phyloP scores from a whole-genome alignment of 495 filamentous ascomycete species.

The Penicillium malachiteum region DNA sequence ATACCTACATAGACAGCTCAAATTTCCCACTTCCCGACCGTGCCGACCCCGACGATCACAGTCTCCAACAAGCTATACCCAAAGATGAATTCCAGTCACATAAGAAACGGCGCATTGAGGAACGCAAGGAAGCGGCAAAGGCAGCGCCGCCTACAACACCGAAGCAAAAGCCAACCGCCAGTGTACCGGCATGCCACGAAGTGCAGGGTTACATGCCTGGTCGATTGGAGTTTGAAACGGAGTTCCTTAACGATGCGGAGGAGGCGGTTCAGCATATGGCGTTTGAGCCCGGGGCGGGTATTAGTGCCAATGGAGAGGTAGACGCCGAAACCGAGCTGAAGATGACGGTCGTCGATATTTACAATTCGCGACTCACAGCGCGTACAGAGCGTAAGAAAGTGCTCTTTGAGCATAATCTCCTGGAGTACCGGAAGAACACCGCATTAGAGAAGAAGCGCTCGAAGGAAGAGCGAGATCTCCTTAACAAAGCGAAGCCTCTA shows the following conservation, averaged over 20 bases:
- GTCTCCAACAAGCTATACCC: conserved; percentile 72
- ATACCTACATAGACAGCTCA: conserved; percentile 78
- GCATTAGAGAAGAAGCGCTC: conserved; percentile 89
- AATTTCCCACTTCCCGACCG: conserved; percentile 83
- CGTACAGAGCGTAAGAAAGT: conserved; percentile 95
- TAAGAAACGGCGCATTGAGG: conserved; percentile 94
- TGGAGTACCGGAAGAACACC: conserved; percentile 88
- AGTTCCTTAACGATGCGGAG: conserved; percentile 96
- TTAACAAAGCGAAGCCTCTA: conserved; percentile 93
- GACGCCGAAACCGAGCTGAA: conserved; percentile 97
- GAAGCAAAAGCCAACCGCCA: conserved; percentile 93
- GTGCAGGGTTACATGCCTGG: conserved; percentile 99
- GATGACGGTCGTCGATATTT: conserved; percentile 97
- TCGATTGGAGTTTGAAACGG: conserved; percentile 94
- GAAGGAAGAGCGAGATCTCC: conserved; percentile 87
- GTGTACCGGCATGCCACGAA: conserved; percentile 92
- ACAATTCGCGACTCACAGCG: conserved; percentile 87
- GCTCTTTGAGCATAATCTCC: conserved; percentile 88
- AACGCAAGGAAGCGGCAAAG: conserved; percentile 83
- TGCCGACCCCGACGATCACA: conserved; percentile 76
- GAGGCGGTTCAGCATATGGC: conserved; percentile 98
- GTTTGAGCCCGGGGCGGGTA: conserved; percentile 92
- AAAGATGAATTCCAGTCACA: conserved; percentile 89
- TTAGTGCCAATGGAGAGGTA: conserved; percentile 79
- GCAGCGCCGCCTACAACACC: conserved; percentile 79